These are phyloP conservation scores for Anthracocystis walkeri DNA, from an alignment of 1,284 basidiomycete genomes.

Conservation along the genomic window DNA sequence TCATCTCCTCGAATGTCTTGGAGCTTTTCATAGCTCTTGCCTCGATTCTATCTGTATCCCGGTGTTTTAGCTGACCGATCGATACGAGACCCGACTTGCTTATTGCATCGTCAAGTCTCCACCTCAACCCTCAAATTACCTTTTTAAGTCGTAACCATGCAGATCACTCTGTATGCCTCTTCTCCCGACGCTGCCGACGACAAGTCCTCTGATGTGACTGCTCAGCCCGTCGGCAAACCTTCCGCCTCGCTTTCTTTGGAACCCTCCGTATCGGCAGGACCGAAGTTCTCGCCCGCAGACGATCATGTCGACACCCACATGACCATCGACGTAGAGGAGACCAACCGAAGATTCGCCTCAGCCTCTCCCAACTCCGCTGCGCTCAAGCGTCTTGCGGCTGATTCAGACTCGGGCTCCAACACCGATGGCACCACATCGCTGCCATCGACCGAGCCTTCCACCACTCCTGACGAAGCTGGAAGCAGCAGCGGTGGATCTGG, in stretches of 20 bases:
- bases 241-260: not conserved
- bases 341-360: conserved; percentile 37
- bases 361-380: conserved; percentile 23
- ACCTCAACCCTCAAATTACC: not conserved
- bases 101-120: conserved; percentile 10
- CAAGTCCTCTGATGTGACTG: not conserved
- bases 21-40: conserved; percentile 16
- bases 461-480: conserved; percentile 34
- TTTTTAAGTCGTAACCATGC: conserved; percentile 1
- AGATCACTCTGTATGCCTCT: conserved; percentile 11
- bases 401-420: conserved; percentile 37
- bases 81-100: conserved; percentile 29
- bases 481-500: conserved; percentile 24
- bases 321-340: conserved; percentile 41
- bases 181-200: not conserved
- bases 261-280: not conserved
- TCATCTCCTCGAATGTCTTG: conserved; percentile 17
- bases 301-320: conserved; percentile 16
- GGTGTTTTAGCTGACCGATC: conserved; percentile 55
- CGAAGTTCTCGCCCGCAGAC: not conserved
- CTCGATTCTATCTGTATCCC: conserved; percentile 21
- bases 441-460: conserved; percentile 42
- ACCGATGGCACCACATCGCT: conserved; percentile 41
- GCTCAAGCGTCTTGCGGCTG: conserved; percentile 41
- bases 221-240: not conserved